Evolutionary conservation across 2,329 filamentous ascomycete genomes (phyloP).

Genomic region (Penicillium brasilianum): DNA sequence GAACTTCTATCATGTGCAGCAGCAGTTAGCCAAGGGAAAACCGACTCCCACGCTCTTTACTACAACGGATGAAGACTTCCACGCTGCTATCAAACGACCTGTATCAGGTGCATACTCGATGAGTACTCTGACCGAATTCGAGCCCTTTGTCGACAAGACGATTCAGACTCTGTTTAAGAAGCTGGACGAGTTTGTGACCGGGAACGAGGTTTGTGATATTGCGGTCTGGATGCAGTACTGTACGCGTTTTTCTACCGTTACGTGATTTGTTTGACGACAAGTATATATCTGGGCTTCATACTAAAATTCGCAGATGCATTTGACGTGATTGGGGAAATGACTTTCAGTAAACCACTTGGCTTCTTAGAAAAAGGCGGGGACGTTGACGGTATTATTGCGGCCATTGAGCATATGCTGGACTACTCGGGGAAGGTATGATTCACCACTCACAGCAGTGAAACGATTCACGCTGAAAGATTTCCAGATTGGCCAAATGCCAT

Average conservation of each 20-base stretch:
- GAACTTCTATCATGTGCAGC: conserved; percentile 28
- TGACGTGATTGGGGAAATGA: conserved; percentile 46
- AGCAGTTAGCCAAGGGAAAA: conserved; percentile 29
- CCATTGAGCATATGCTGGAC: conserved; percentile 36
- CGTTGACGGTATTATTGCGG: conserved; percentile 39
- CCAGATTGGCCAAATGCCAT: conserved; percentile 42
- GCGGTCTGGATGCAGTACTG: conserved; percentile 42
- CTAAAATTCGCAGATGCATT: conserved; percentile 32
- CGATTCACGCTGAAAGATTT: neutral
- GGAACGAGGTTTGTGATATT: conserved; percentile 33
- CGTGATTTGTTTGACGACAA: neutral
- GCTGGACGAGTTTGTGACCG: conserved; percentile 33
- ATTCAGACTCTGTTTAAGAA: conserved; percentile 33
- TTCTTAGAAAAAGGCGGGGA: conserved; percentile 42
- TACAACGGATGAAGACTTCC: conserved; percentile 41
- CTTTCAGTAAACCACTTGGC: conserved; percentile 41
- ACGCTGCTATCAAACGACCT: conserved; percentile 47
- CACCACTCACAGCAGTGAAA: too few relatives aligned
- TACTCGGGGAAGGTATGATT: conserved; percentile 30
- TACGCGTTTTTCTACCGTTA: conserved; percentile 1
- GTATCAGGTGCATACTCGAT: conserved; percentile 50
- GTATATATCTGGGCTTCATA: neutral
- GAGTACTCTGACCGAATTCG: conserved; percentile 48
- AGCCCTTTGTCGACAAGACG: conserved; percentile 45
- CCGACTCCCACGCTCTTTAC: conserved; percentile 29